Conservation (phyloP, 306 rosid genomes). For the Lathyrus tuberosus region DNA sequence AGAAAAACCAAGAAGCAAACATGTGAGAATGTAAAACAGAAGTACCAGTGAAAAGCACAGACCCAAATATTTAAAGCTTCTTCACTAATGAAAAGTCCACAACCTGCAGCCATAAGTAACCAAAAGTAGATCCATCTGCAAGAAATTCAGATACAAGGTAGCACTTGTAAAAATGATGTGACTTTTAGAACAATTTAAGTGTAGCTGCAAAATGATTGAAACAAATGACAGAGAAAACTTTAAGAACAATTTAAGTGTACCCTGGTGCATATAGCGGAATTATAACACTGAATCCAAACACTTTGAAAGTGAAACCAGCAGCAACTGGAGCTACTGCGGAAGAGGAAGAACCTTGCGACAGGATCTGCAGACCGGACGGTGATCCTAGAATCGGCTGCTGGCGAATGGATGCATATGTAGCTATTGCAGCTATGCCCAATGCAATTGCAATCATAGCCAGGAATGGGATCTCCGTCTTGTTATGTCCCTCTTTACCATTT, state of each 20-base stretch:
- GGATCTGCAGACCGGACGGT: conserved; percentile 47
- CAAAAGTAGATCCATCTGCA: conserved; percentile 80
- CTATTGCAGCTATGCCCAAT: conserved; percentile 57
- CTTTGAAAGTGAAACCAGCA: conserved; percentile 54
- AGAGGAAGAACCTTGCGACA: conserved; percentile 54
- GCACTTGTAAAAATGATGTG: not conserved
- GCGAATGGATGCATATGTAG: conserved; percentile 52
- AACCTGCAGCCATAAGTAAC: conserved; percentile 80
- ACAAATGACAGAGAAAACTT: too few species aligned
- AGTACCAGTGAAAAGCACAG: conserved; percentile 60
- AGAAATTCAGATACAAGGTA: conserved; percentile 8
- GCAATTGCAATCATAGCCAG: conserved; percentile 53
- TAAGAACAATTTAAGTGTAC: conserved; percentile 37
- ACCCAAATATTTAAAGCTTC: conserved; percentile 80
- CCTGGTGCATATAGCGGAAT: conserved; percentile 71
- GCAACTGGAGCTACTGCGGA: conserved; percentile 44
- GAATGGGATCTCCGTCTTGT: conserved; percentile 44
- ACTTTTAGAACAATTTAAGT: too few species aligned
- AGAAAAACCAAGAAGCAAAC: conserved; percentile 25
- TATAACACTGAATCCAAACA: conserved; percentile 53
- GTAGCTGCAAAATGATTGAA: too few species aligned
- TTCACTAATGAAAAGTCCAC: conserved; percentile 76
- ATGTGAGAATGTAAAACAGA: conserved; percentile 49
- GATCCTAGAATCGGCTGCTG: conserved; percentile 48
- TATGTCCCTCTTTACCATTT: conserved; percentile 24